Base-by-base conservation (phyloP, 352 stramenopile genomes). In the Globisporangium nodosum region DNA sequence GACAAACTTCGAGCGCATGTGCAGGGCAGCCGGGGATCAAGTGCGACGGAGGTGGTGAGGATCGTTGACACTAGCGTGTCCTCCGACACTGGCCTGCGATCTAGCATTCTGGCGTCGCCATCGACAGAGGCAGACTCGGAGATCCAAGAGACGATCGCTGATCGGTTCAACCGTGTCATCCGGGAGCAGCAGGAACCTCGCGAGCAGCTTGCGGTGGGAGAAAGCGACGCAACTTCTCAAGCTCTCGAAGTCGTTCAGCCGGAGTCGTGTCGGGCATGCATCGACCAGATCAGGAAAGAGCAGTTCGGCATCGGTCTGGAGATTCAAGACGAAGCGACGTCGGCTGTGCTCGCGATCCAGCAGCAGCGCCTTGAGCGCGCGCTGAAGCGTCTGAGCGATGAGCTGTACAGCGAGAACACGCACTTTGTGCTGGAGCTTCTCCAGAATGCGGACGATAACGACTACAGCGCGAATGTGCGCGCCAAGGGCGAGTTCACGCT, bases 371-470 rank as follows among this genome's bases (percentile, higher is more conserved):
- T 95, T 9, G 84, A 93, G 48, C 78, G 86, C 15, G 86, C 86
- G 15, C 69, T 95, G n/a, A 92, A 93, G 60, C 78, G 86, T 3
- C 66, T 95, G 0, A 95, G 86, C 52, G 86, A 91, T 51, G 86
- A 95, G 43, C 65, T 95, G 4, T 95, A 95, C 65, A 91, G 82
- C 37, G 81, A 90, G 42, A 92, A 87, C 52, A 92, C 85, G 4
- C 87, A 96, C 56, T 96, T 96, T 49, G 79, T 95, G 50, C 74
- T 96, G 21, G 87, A 96, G 61, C 52, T 96, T 30, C 69, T 96
- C 15, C 87, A 96, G 50, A 96, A 96, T 35, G 85, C 87, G 9
- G 85, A 96, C 56, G 87, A 96, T 63, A 95, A 95, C 43, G 52
- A 42, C 21, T 96, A 95, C 49, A 56, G 66, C 7, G 8, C 47